Percentiles rank a stretch among this genome's conserved stretches.
Conservation (phyloP, 441 rosid species). For the Populus hybrid region DNA sequence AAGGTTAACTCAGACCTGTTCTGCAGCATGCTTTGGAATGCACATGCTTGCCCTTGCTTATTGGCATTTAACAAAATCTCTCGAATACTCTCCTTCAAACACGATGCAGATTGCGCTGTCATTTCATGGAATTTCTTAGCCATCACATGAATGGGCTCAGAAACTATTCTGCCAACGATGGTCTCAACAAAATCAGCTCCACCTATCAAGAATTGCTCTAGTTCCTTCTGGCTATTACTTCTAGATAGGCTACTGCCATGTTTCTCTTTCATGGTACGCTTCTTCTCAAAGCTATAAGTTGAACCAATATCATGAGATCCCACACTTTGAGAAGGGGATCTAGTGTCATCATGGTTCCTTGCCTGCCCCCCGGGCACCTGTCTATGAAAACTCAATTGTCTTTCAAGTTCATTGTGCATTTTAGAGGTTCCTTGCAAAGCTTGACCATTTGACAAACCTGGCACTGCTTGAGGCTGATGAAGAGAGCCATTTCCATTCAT, state of each 20-base stretch:
- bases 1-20: conserved; percentile 62
- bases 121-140: conserved; percentile 80
- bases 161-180: conserved; percentile 57
- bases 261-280: conserved; percentile 49
- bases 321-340: conserved; percentile 63
- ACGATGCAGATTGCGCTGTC: conserved; percentile 56
- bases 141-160: conserved; percentile 72
- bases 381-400: conserved; percentile 68
- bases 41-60: conserved; percentile 49
- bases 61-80: conserved; percentile 66
- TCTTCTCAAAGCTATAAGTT: conserved; percentile 60
- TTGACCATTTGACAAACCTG: conserved; percentile 47
- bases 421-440: conserved; percentile 53
- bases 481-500: conserved; percentile 63
- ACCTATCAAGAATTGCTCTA: conserved; percentile 43
- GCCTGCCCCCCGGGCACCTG: conserved; percentile 30
- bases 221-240: conserved; percentile 63
- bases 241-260: conserved; percentile 52
- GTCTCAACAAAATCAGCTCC: conserved; percentile 74
- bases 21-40: conserved; percentile 57
- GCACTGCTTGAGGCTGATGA: conserved; percentile 50
- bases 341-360: conserved; percentile 40
- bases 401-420: conserved; percentile 53
- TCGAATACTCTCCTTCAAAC: conserved; percentile 66
- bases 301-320: conserved; percentile 59